Base-by-base conservation (phyloP, 2,329 filamentous ascomycete species). In the Fusarium sp. region DNA sequence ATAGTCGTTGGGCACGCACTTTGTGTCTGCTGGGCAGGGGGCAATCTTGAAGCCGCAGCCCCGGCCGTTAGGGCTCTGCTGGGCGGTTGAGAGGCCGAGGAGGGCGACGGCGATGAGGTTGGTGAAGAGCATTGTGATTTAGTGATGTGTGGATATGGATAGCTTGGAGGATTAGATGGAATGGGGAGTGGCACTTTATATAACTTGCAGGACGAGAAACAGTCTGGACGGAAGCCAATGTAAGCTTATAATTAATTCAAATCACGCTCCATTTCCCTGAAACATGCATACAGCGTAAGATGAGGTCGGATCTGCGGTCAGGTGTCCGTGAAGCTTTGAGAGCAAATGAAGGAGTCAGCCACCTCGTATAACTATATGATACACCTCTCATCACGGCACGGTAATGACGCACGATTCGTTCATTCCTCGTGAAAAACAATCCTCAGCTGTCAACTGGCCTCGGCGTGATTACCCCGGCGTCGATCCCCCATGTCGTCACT, bases 21-120 rank as follows among this genome's bases (percentile, higher is more conserved):
- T 62, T 27, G 69, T 66, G 68, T 78, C 78, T 1, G 27, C 4
- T 14, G 77, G 71, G 63, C 82, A 83, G 0, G 78, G 78, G 0
- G 79, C 80, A 2, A 79, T 77, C 38, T 79, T 79, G 70, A 75
- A 60, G 54, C 81, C 80, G 66, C 82, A 83, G 9, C 62, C 40
- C 11, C 47, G 72, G 3, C 65, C 75, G 13, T 54, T 54, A 18
- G 62, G 56, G 25, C 66, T 58, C 31, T 69, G 56, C 2, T 69
- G 45, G 2, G 73, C 74, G 7, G 65, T 42, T 0, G 38, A 27
- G 27, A 81, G 52, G 63, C 74, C 66, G n/a, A 79, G 63, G 8
- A 70, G 57, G 25, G 75, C 38, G 8, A 70, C 47, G 20, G 72
- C 29, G 63, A 79, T 40, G 58, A 80, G 42, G 20, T 74, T 69